Conservation (phyloP, 371 early-diverging fungal genomes). For the Smittium mucronatum region DNA sequence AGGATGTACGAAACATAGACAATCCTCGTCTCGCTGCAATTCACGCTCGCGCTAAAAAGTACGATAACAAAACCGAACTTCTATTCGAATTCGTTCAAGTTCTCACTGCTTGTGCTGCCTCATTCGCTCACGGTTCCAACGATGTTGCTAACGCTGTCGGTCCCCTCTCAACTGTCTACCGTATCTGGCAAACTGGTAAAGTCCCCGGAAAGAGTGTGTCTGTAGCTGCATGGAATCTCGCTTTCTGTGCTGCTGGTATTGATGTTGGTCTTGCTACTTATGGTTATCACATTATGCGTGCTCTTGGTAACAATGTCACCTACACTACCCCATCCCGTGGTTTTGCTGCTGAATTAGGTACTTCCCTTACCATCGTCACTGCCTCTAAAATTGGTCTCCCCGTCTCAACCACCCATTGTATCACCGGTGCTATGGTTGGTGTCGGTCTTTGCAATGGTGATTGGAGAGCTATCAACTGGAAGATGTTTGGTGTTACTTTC, state of each 20-base stretch:
- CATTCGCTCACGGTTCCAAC: too few relatives aligned
- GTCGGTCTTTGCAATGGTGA: slow-evolving; percentile 64
- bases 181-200: slow-evolving; percentile 48
- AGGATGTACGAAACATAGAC: slow-evolving; percentile 45
- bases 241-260: slow-evolving; percentile 57
- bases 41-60: slow-evolving; percentile 47
- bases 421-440: too few relatives aligned
- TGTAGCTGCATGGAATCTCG: slow-evolving; percentile 63
- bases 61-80: slow-evolving; percentile 66
- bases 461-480: slow-evolving; percentile 64
- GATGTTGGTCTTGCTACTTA: too few relatives aligned
- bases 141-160: too few relatives aligned
- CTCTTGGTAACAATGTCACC: slow-evolving; percentile 74
- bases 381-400: slow-evolving; percentile 70
- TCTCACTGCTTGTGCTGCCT: slow-evolving; percentile 68
- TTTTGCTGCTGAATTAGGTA: slow-evolving; percentile 69
- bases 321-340: too few relatives aligned
- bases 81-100: slow-evolving; percentile 76
- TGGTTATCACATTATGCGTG: slow-evolving; percentile 54
- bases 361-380: slow-evolving; percentile 72
- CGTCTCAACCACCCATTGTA: slow-evolving; percentile 78
- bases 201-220: slow-evolving; percentile 38
- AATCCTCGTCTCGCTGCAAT: slow-evolving; percentile 35
- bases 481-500: slow-evolving; percentile 52
- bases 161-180: slow-evolving; percentile 56